A percentile compares a stretch with the other conserved stretches of the same genome.
Conservation (phyloP, 306 rosid species). For the Pachyrhizus erosus region DNA sequence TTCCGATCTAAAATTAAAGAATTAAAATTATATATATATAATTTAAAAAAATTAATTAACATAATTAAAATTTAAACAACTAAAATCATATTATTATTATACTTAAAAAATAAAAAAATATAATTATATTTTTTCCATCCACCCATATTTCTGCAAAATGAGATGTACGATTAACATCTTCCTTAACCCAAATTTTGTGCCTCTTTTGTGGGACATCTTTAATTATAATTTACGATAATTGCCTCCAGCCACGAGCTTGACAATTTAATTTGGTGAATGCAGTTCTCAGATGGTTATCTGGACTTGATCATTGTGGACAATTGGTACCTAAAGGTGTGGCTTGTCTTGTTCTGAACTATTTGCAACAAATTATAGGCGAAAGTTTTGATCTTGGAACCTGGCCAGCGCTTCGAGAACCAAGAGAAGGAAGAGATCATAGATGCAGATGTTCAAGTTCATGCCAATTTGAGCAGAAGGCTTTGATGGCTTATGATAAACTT, state of each 20-base stretch:
- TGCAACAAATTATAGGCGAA: constrained; percentile 59
- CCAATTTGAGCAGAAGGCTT: constrained; percentile 58
- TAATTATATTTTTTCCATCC: no score
- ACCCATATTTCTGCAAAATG: no score
- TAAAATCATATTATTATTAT: no score
- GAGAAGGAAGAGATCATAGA: constrained; percentile 73
- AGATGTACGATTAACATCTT: no score
- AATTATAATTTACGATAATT: background rate
- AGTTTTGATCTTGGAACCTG: constrained; percentile 73
- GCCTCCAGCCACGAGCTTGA: background rate
- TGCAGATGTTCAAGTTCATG: constrained; percentile 75
- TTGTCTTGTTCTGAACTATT: no score
- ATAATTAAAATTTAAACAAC: no score
- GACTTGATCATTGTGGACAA: constrained; percentile 62
- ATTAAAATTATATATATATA: no score
- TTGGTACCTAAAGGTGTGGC: constrained; percentile 73
- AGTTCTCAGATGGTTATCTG: constrained; percentile 83
- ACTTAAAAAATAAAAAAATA: no score
- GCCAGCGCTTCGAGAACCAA: constrained; percentile 50
- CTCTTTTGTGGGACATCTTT: background rate
- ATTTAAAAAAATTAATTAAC: no score
- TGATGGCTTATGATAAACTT: constrained; percentile 71
- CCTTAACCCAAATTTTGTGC: background rate
- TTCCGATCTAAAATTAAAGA: no score
- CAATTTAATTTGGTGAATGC: constrained; percentile 39